Conservation (phyloP, 139 green algal genomes). For the Chlorella sp. region DNA sequence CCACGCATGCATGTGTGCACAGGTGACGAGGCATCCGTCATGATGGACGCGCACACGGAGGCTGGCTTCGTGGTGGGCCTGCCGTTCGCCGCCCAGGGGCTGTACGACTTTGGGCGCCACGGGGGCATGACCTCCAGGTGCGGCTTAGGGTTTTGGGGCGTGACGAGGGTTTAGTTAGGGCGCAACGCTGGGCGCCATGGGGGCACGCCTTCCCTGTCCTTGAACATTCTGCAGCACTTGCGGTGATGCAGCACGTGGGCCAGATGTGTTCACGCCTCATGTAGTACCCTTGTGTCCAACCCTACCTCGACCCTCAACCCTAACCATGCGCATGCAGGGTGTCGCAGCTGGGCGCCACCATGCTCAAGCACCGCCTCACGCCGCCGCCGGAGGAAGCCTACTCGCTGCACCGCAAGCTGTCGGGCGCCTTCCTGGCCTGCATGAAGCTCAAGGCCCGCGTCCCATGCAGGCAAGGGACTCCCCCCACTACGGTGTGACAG, state of each 20-base stretch:
- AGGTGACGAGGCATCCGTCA: conserved; percentile 76
- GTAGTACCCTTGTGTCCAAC: too few relatives aligned
- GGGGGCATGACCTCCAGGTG: conserved; percentile 38
- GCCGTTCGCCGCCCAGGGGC: conserved; percentile 64
- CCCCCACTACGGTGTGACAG: too few relatives aligned
- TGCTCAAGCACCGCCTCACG: conserved; percentile 89
- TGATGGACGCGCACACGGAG: conserved; percentile 90
- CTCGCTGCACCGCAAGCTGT: conserved; percentile 92
- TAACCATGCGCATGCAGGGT: conserved; percentile 30
- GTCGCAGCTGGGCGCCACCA: conserved; percentile 64
- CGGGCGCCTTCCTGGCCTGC: conserved; percentile 88
- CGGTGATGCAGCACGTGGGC: too few relatives aligned
- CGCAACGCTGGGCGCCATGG: too few relatives aligned
- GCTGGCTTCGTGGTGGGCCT: conserved; percentile 86
- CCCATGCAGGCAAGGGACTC: conserved; percentile 22
- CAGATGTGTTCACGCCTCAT: too few relatives aligned
- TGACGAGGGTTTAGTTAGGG: too few relatives aligned
- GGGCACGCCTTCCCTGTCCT: too few relatives aligned
- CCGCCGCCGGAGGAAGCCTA: conserved; percentile 91
- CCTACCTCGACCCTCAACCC: background rate
- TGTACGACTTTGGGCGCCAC: conserved; percentile 79
- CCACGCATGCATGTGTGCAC: conserved; percentile 1
- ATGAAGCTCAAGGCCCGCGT: conserved; percentile 86
- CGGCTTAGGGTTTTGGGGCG: background rate
- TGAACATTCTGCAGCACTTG: too few relatives aligned